A percentile compares a stretch with the other conserved stretches of the same genome.
These are phyloP conservation scores for Termitomyces sp. DNA, from an alignment of 768 basidiomycete genomes.

Conservation along the genomic window DNA sequence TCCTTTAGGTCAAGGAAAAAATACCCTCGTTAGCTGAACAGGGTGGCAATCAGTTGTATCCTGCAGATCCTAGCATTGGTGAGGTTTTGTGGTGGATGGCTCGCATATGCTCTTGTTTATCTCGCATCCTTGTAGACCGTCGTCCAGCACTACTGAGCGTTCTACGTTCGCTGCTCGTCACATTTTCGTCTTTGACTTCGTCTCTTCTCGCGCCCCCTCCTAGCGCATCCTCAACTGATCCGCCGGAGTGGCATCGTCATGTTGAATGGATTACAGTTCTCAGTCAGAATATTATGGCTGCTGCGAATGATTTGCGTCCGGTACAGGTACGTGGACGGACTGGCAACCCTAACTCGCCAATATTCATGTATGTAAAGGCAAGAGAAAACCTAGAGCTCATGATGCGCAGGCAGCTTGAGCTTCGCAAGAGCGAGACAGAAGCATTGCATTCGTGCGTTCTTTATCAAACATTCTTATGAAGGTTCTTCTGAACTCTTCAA, in stretches of 20 bases:
- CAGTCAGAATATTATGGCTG: constrained; percentile 85
- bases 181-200: constrained; percentile 71
- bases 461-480: background rate
- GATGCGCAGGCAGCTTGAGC: constrained; percentile 77
- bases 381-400: constrained; percentile 76
- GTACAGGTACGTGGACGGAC: constrained; percentile 56
- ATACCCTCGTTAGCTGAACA: constrained; percentile 79
- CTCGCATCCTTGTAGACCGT: constrained; percentile 49
- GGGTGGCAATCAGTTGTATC: constrained; percentile 80
- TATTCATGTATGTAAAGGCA: constrained; percentile 43
- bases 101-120: background rate
- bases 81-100: constrained; percentile 13
- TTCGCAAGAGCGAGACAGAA: constrained; percentile 69
- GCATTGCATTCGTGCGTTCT: constrained; percentile 61
- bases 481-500: constrained; percentile 19
- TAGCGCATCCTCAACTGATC: constrained; percentile 36
- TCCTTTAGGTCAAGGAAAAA: constrained; percentile 71
- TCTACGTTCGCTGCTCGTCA: constrained; percentile 72
- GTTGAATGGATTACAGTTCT: constrained; percentile 81
- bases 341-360: background rate
- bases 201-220: constrained; percentile 68
- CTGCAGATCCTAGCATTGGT: constrained; percentile 68
- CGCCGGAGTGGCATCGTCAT: constrained; percentile 71
- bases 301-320: constrained; percentile 85
- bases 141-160: constrained; percentile 70